Base-by-base conservation (phyloP, 306 rosid species). In the Fragaria nilgerrensis region DNA sequence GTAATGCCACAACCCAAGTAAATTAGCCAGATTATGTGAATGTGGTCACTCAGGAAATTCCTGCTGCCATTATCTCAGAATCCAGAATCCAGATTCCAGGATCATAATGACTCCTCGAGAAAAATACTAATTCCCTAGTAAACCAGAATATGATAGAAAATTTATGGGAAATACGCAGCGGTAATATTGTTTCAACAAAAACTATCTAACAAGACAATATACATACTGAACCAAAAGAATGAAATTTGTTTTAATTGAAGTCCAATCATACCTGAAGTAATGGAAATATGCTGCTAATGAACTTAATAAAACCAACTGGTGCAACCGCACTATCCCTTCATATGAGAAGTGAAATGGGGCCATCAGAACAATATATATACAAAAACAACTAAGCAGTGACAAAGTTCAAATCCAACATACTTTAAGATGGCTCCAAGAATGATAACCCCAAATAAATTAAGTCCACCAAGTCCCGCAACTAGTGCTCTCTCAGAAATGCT, bases 371-470 rank as follows among this genome's bases (percentile, higher is more conserved):
- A 63, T 23, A 75, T 47, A 62, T 43, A 53, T 36, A 75, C 20
- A 77, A 80, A 79, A 84, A 50, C 47, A 58, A 81, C 41, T 9
- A 5, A 76, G 65, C 11, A 80, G 62, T 52, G 67, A 55, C 65
- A 70, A 45, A 55, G 75, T 62, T 41, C 69, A 82, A 49, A 64
- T 78, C 67, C 34, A 48, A 50, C 96, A 79, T 92, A 96, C 99
- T 88, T 96, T 77, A 96, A 74, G 97, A 96, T 89, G 79, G 97
- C 76, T 88, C 98, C 99, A 41, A 96, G 99, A 84, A 92, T 77
- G 68, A 96, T 84, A 79, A 96, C 92, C 77, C 99, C 99, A 77
- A 96, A 91, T 73, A 96, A 89, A 89, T 96, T 96, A 72, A 96
- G 93, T 53, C 97, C 99, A 59, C 99, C 99, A 76, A 95, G 80